phyloP scores from a whole-genome alignment of 495 filamentous ascomycete genomes.

The Penicillium daleae region DNA sequence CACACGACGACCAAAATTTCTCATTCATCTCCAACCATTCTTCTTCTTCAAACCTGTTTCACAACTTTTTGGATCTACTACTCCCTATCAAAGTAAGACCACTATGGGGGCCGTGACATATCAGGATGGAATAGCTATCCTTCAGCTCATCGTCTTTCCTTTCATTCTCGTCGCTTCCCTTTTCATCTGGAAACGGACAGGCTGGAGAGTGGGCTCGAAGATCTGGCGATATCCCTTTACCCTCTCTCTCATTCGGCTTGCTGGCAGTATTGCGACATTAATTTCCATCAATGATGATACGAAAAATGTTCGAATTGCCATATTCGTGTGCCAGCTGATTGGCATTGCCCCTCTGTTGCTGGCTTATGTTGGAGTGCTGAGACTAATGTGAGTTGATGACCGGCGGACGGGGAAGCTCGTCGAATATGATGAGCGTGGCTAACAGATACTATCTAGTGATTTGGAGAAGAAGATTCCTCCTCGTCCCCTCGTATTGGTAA shows the following conservation, averaged over 20 bases:
- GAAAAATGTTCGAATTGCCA: conserved; percentile 21
- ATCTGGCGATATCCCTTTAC: conserved; percentile 34
- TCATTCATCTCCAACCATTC: background rate
- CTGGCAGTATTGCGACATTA: conserved; percentile 30
- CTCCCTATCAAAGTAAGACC: background rate
- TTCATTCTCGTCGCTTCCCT: conserved; percentile 26
- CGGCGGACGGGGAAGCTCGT: background rate
- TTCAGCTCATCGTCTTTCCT: conserved; percentile 36
- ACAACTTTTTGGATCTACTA: background rate
- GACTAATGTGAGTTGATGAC: conserved; percentile 34
- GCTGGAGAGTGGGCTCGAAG: conserved; percentile 32
- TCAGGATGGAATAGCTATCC: conserved; percentile 33
- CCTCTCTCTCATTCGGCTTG: conserved; percentile 35
- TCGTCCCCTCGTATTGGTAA: conserved; percentile 10
- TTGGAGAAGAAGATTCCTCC: conserved; percentile 19
- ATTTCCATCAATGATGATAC: conserved; percentile 26
- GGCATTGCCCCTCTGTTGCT: conserved; percentile 37
- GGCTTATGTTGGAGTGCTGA: conserved; percentile 31
- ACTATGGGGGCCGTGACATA: conserved; percentile 30
- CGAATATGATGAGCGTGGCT: conserved; percentile 2
- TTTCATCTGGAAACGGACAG: conserved; percentile 35
- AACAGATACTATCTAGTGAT: conserved; percentile 25
- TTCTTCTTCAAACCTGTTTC: background rate
- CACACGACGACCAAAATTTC: background rate
- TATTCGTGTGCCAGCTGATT: conserved; percentile 34